Conservation (phyloP, 495 filamentous ascomycete genomes). For the Aspergillus leporis region DNA sequence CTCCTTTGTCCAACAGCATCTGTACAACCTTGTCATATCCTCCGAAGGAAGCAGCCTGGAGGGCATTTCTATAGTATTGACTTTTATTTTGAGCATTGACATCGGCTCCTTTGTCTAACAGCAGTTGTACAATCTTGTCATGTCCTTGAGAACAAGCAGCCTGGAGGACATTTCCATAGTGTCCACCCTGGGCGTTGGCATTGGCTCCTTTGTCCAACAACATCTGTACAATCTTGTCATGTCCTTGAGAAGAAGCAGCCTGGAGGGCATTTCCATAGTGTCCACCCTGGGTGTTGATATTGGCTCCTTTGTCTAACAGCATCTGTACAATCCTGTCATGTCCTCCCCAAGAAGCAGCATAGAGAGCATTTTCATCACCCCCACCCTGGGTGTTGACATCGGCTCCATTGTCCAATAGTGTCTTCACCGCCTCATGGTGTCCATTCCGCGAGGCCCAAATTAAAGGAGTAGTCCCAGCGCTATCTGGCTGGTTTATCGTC, state of each 20-base stretch:
- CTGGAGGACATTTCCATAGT: constrained; percentile 18
- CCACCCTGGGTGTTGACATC: constrained; percentile 20
- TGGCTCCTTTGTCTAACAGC: too few relatives aligned
- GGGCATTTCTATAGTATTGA: constrained; percentile 13
- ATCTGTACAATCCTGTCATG: too few relatives aligned
- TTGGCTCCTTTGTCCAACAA: constrained; percentile 17
- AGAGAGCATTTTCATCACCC: constrained; percentile 15
- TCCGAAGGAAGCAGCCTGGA: constrained; percentile 17
- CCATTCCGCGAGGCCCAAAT: constrained; percentile 15
- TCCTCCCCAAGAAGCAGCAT: constrained; percentile 14
- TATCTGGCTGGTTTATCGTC: background rate
- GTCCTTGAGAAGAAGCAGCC: constrained; percentile 9
- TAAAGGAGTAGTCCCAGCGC: background rate
- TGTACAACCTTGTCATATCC: constrained; percentile 22
- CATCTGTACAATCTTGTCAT: constrained; percentile 16
- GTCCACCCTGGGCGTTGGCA: constrained; percentile 19
- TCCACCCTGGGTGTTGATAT: too few relatives aligned
- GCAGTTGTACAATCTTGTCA: constrained; percentile 20
- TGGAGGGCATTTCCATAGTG: background rate
- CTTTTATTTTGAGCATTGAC: constrained; percentile 19
- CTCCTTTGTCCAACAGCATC: constrained; percentile 21
- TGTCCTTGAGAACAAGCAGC: constrained; percentile 10
- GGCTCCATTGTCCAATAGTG: constrained; percentile 19
- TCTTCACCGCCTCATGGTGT: constrained; percentile 13
- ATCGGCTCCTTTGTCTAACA: constrained; percentile 25